Base-by-base conservation (phyloP, 179 eudicot genomes). In the Beta lomatogona region DNA sequence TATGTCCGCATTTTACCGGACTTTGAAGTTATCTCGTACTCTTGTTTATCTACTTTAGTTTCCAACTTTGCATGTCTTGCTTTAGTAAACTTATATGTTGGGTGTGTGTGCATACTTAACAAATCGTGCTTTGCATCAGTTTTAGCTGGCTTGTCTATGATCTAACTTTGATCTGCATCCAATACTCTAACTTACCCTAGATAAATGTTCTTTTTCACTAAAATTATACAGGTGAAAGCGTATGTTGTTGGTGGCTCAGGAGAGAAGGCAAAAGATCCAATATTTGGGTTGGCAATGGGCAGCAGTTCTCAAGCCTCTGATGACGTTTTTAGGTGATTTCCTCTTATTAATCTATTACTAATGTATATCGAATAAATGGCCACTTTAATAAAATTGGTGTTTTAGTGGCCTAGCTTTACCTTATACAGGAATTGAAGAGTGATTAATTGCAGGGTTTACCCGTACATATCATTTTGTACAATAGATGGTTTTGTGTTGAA, bases 401-500 rank as follows among this genome's bases (percentile, higher is more conserved):
- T 79, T 52, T 82, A 71, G 80, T 70, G 73, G 79, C 80, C 65
- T 85, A 81, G 87, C 81, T 64, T 65, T 66, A 74, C 86, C 45
- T 81, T 87, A 83, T 86, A 84, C 86, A 87, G 93, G 86, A 86
- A 88, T 89, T 93, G 93, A 89, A 88, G 91, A 89, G 86, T 90
- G 86, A 52, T 86, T 86, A 86, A 79, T 89, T 93, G 94, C 95
- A 95, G 93, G 93, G 92, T 78, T 89, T 86, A 85, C 88, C 90
- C 77, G 80, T 86, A 81, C 81, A 76, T 91, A 82, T 90, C 79
- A 80, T 89, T 89, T 88, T 86, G 88, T 89, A 87, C 92, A 89
- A 87, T 91, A 96, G 99, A 92, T 97, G 99, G 99, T 97, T 97
- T 83, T 94, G 93, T 88, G 86, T 94, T 76, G 99, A 97, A 88